Evolutionary conservation across 2,329 filamentous ascomycete genomes (phyloP), one percentile per base, ranked within the genome.

Genomic region (Cephalotrichum gorgonifer): DNA sequence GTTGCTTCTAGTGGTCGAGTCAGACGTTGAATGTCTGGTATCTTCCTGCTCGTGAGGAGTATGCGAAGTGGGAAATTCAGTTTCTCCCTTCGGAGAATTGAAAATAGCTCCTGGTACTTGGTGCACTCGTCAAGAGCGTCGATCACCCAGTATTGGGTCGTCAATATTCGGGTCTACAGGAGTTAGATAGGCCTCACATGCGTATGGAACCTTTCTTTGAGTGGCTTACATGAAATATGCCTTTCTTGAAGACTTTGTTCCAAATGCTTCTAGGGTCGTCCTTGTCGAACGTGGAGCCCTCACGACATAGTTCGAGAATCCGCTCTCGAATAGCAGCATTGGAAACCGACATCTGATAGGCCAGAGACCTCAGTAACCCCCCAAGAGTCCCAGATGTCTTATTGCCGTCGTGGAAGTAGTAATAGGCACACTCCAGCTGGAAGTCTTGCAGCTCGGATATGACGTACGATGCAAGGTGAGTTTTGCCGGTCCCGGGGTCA

Each of bases 291-390:
- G 51, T 45, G 2, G 52, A 51, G 3, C 55, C 55, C 30, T 59
- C 56, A 1, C 57, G n/a, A 6, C 48, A 54, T 2, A 61, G 42
- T 7, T 55, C 41, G 2, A 59, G 26, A 1, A 65, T 31, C n/a
- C 22, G 53, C 4, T 57, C 41, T 0, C 61, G 51, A 15, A 64
- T 49, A 3, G 48, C 35, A 0, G 52, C 30, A 43, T 63, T 56
- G 1, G 41, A 45, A 5, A 31, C 22, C 11, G 64, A 62, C 61
- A 67, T 64, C 49, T 67, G 64, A 42, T 54, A 60, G 1, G 62
- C 61, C 3, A 66, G 50, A 1, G 63, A 62, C 25, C 58, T 48
- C 2, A 60, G 30, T 7, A 54, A 55, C 2, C 42, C 44, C 2
- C 45, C 52, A 1, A 60, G 33, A 1, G 55, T 52, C 6, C 45